phyloP scores from a whole-genome alignment of 1,139 yeast genomes.

The Taphrina communis region DNA sequence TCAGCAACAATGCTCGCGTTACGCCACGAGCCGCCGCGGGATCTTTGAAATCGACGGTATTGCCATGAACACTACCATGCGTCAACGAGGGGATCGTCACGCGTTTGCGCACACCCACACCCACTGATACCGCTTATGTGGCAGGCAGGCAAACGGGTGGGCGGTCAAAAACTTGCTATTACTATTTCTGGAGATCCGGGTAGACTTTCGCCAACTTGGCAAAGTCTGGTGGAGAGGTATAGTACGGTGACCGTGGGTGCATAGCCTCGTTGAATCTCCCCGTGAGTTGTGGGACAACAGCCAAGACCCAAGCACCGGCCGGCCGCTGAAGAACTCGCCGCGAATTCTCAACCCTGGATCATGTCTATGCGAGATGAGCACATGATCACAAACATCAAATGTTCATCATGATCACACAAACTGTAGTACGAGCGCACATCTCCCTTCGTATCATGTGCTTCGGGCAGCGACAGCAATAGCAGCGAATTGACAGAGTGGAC shows the following conservation, averaged over 20 bases:
- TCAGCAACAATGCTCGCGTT: conserved; percentile 43
- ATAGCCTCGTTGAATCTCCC: not conserved
- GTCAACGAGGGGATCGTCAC: not conserved
- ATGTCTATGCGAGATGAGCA: not conserved
- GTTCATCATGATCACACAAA: no score
- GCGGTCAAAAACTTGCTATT: not conserved
- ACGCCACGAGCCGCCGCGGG: conserved; percentile 46
- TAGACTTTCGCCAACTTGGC: conserved; percentile 18
- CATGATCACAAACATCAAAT: not conserved
- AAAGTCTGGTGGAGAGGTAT: conserved; percentile 35
- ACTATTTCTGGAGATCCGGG: conserved; percentile 31
- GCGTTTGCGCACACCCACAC: not conserved
- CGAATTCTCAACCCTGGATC: not conserved
- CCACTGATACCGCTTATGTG: not conserved
- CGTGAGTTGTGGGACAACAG: no score
- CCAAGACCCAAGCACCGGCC: not conserved
- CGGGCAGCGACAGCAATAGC: no score
- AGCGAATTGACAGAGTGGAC: not conserved
- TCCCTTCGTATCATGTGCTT: no score
- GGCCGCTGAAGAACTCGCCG: not conserved
- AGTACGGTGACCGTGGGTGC: conserved; percentile 33
- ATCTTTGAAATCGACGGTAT: conserved; percentile 44
- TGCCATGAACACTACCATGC: conserved; percentile 15
- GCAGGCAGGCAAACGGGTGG: no score
- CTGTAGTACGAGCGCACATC: no score